Base-by-base conservation (phyloP, 2,329 filamentous ascomycete species). In the Ilyonectria mors-panacis region DNA sequence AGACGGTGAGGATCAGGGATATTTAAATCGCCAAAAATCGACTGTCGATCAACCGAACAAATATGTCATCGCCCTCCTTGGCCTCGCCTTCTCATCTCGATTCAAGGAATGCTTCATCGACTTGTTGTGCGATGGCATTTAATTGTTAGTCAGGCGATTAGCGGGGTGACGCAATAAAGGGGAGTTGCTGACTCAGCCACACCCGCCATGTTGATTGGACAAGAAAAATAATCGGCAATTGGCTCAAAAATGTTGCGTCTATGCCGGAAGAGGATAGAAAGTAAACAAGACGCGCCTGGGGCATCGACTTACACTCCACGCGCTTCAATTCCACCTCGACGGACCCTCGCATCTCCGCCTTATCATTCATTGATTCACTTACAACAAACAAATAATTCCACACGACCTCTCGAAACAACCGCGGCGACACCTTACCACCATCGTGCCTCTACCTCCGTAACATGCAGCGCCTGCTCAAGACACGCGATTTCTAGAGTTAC, bases 281-380 rank as follows among this genome's bases (percentile, higher is more conserved):
- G 83, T 84, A 84, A 84, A 84, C 82, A 84, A 81, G 76, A 78
- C 78, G 75, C 77, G 77, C 73, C 68, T 71, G 48, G 67, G 57
- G 51, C 53, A 68, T 30, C 44, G 47, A 69, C 66, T 73, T 66
- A 73, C 57, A 72, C 60, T 48, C 23, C 65, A 67, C 73, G 68
- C 73, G 73, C 66, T 71, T 50, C 65, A 68, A 69, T 68, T 59
- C 65, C 59, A 56, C 53, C 60, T 58, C 69, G 60, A 69, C 59
- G 59, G 60, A 68, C 60, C 63, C 58, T 55, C 61, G 45, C 68
- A 56, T 56, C 39, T 26, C 61, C 62, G 54, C 62, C 63, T 68
- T 68, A 55, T 64, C 62, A 67, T 71, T 57, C 66, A 73, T 69
- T 69, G 63, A 50, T 64, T 42, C 39, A 42, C 66, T 53, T 69